Evolutionary conservation across 2,329 filamentous ascomycete species (phyloP), one percentile per base, ranked within the genome.

Genomic region (Xylariaceae sp.): DNA sequence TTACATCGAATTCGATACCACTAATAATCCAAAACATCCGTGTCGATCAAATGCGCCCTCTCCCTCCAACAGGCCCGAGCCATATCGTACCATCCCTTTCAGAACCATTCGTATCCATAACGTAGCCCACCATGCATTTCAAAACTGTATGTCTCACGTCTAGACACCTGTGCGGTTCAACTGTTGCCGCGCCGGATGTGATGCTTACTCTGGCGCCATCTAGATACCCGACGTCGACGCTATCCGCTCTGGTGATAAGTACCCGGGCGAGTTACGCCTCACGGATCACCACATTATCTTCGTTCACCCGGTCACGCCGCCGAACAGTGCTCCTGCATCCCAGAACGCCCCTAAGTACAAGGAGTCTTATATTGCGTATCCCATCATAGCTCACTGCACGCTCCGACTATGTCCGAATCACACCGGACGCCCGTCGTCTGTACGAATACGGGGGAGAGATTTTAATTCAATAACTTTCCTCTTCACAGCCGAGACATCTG

Each of bases 381-480:
- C 93, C 23, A 92, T 97, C 75, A 90, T 99, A 69, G 84, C 84
- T 47, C 84, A 87, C 69, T 96, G 92, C 75, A 85, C 83, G 23
- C 85, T 93, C 65, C 85, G 90, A 61, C 88, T 91, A 34, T 86
- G 87, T 51, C 87, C 89, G 15, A 80, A 84, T 5, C 79, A 81
- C 10, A 88, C 88, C 59, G 83, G 85, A 54, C 83, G 91, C 62
- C 82, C 86, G 37, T 91, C 92, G 4, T 89, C 90, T 2, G 91
- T 99, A 70, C 88, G 93, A 55, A 78, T 99, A 62, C 87, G 92
- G 56, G 92, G 92, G 72, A 89, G 93, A 59, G 94, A 99, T 78
- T 97, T 99, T 73, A 93, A 86, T 53, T 96, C 92, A 74, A 86
- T 96, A 62, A 92, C 90, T 62, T 92, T 99, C 76, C 92, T 92